Percentiles rank a stretch among this genome's conserved stretches.
These are phyloP conservation scores for Fistulinella prunicolor DNA, from an alignment of 768 basidiomycete genomes.

Conservation along the genomic window DNA sequence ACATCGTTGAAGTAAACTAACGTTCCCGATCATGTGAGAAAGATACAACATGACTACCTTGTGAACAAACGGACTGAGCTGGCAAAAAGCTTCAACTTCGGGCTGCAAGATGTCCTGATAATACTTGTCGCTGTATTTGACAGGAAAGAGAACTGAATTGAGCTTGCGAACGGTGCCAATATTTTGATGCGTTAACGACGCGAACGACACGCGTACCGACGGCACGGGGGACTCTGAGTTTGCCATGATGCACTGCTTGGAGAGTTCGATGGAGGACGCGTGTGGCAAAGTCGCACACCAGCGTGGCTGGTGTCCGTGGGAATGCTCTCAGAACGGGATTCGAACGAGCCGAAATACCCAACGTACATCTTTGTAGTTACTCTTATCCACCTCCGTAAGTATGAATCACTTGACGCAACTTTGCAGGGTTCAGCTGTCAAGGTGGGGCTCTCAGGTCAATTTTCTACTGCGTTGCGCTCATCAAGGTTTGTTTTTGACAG, in stretches of 20 bases:
- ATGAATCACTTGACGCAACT: conserved; percentile 18
- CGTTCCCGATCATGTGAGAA: conserved; percentile 26
- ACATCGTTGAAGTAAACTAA: conserved; percentile 92
- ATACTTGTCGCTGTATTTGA: conserved; percentile 86
- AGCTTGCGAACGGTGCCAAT: conserved; percentile 65
- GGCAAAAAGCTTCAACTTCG: conserved; percentile 83
- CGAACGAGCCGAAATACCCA: conserved; percentile 4
- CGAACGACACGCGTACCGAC: conserved; percentile 56
- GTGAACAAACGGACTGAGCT: conserved; percentile 63
- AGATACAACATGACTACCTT: conserved; percentile 9
- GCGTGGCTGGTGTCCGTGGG: conserved; percentile 22
- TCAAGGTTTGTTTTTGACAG: conserved; percentile 26
- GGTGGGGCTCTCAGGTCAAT: conserved; percentile 10
- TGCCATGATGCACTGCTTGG: conserved; percentile 20
- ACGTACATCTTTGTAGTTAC: conserved; percentile 14
- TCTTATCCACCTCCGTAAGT: conserved; percentile 24
- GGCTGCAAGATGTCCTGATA: conserved; percentile 75
- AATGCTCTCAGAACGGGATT: conserved; percentile 11
- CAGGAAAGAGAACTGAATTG: conserved; percentile 81
- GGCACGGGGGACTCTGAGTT: conserved; percentile 18
- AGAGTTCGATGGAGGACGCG: conserved; percentile 10
- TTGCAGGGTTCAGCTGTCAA: conserved; percentile 27
- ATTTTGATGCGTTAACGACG: conserved; percentile 77
- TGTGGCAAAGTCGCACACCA: conserved; percentile 9
- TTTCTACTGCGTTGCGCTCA: conserved; percentile 11